Conservation (phyloP, 2,329 filamentous ascomycete genomes). For the Alternaria brassicae region DNA sequence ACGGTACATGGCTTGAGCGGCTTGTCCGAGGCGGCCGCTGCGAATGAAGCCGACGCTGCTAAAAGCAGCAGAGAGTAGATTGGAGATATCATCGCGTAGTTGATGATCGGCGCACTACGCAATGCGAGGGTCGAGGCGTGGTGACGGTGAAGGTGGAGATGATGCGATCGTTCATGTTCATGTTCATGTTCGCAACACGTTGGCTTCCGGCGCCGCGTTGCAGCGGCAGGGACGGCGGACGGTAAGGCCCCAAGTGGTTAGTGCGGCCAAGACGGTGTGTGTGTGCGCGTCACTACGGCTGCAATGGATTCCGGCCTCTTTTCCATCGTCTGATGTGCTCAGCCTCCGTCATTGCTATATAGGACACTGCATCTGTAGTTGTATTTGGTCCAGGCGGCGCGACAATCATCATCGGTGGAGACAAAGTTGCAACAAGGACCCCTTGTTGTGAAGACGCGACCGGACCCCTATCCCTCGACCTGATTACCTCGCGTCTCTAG, state of each 20-base stretch:
- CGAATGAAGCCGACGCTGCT: constrained; percentile 40
- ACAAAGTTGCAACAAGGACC: neutral
- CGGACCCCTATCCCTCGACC: constrained; percentile 24
- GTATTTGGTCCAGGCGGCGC: constrained; percentile 10
- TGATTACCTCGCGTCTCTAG: constrained; percentile 7
- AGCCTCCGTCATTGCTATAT: constrained; percentile 17
- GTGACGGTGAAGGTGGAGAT: constrained; percentile 12
- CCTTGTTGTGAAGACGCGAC: constrained; percentile 12
- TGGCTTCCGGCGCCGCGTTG: constrained; percentile 21
- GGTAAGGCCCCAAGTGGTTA: constrained; percentile 10
- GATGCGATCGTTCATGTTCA: constrained; percentile 13
- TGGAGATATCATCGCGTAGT: constrained; percentile 36
- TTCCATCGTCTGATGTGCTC: constrained; percentile 29
- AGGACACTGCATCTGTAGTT: constrained; percentile 1
- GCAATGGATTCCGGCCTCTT: constrained; percentile 20
- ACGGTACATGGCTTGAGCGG: constrained; percentile 66
- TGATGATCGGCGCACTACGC: constrained; percentile 8
- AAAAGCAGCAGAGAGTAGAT: constrained; percentile 36
- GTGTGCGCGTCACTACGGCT: constrained; percentile 26
- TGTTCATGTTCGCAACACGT: constrained; percentile 29
- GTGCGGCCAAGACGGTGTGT: constrained; percentile 9
- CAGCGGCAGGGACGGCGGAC: constrained; percentile 21
- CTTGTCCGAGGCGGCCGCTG: constrained; percentile 50
- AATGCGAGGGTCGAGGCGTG: constrained; percentile 13
- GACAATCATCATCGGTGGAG: neutral